Evolutionary conservation across 768 basidiomycete genomes (phyloP).

Genomic region (Filobasidium wieringae): DNA sequence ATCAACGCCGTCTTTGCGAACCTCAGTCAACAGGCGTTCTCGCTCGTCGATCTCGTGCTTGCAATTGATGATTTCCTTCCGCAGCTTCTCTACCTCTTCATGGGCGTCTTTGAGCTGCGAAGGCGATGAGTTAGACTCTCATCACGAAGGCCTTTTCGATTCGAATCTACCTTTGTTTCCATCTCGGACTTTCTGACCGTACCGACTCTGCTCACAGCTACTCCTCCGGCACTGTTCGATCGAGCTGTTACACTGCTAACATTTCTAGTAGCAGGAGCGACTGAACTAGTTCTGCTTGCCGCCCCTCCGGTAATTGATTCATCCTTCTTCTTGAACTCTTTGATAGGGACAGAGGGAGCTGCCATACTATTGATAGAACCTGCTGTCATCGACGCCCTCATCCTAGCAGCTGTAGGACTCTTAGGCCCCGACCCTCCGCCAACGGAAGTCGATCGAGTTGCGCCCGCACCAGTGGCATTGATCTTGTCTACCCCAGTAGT

Average conservation of each 20-base stretch:
- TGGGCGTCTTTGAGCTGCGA: background rate
- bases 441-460: background rate
- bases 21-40: background rate
- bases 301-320: background rate
- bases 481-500: background rate
- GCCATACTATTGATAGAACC: background rate
- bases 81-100: background rate
- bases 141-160: background rate
- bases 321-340: background rate
- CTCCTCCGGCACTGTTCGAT: background rate
- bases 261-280: background rate
- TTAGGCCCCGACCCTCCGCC: background rate
- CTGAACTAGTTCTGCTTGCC: background rate
- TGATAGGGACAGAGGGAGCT: background rate
- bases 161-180: background rate
- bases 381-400: background rate
- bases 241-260: background rate
- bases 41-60: slow-evolving; percentile 1
- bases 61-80: background rate
- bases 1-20: background rate
- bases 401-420: background rate
- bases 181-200: background rate
- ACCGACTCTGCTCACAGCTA: background rate
- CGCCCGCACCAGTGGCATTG: background rate
- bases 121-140: background rate